Percentiles rank a stretch among this genome's conserved stretches.
Conservation (phyloP, 1,284 basidiomycete genomes). For the Rhizoctonia solani region DNA sequence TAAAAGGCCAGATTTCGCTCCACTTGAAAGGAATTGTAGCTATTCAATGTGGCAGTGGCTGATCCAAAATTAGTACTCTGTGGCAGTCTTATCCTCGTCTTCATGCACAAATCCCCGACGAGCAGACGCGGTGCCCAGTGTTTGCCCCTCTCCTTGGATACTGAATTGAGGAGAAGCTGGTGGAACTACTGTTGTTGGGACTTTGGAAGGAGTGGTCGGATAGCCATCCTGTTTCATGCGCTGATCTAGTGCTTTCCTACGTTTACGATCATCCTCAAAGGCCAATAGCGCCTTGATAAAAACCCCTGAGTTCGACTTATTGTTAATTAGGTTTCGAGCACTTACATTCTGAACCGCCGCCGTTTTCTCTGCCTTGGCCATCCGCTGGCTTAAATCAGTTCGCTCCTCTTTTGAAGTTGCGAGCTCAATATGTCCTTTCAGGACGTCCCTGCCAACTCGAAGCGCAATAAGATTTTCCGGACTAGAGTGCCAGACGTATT, state of each 20-base stretch:
- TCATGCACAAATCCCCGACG: slow-evolving; percentile 18
- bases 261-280: slow-evolving; percentile 72
- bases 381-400: slow-evolving; percentile 51
- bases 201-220: slow-evolving; percentile 41
- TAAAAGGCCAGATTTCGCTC: too few species aligned
- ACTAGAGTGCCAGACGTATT: slow-evolving; percentile 61
- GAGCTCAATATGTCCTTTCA: slow-evolving; percentile 62
- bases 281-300: slow-evolving; percentile 64
- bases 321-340: slow-evolving; percentile 12
- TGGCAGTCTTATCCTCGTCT: not conserved
- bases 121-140: slow-evolving; percentile 3
- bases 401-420: slow-evolving; percentile 61
- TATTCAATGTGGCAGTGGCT: too few species aligned
- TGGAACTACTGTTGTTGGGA: not conserved
- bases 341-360: slow-evolving; percentile 59
- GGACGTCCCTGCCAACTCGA: slow-evolving; percentile 61
- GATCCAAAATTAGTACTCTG: not conserved
- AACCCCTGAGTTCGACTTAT: not conserved
- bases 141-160: slow-evolving; percentile 5
- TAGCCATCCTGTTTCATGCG: slow-evolving; percentile 58
- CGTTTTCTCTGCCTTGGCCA: slow-evolving; percentile 60
- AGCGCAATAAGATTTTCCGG: slow-evolving; percentile 58
- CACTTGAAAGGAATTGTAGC: too few species aligned
- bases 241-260: slow-evolving; percentile 57
- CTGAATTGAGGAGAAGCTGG: slow-evolving; percentile 8